These are phyloP conservation scores for carrot (Daucus carota) DNA, from an alignment of 129 eudicot genomes.

Conservation along the genomic window DNA sequence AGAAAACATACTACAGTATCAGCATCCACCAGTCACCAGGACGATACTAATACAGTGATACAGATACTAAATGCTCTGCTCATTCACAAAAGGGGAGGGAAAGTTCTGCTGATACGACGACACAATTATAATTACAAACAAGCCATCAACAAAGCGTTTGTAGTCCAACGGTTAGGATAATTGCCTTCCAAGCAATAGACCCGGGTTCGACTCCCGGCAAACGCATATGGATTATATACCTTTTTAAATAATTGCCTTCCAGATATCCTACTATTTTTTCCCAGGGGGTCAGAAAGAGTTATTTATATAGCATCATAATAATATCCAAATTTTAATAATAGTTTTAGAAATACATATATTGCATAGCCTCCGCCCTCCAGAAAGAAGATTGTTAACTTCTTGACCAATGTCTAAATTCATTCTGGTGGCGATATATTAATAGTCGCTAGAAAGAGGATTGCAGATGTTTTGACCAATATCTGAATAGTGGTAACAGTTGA, in stretches of 20 bases:
- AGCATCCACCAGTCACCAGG: not conserved
- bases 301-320: too few relatives aligned
- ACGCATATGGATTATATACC: too few relatives aligned
- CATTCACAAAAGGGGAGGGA: not conserved
- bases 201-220: constrained; percentile 38
- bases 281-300: not conserved
- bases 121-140: not conserved
- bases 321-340: not conserved
- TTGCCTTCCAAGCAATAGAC: constrained; percentile 99
- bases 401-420: not conserved
- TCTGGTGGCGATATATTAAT: not conserved
- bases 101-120: not conserved
- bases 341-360: not conserved
- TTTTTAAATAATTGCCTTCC: too few relatives aligned
- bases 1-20: not conserved
- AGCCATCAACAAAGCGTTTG: constrained; percentile 44
- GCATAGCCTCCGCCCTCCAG: not conserved
- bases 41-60: not conserved
- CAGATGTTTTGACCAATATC: not conserved
- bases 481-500: too few relatives aligned
- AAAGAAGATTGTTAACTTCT: not conserved
- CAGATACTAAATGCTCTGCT: not conserved
- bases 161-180: constrained; percentile 96
- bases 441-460: not conserved
- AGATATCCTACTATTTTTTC: too few relatives aligned